phyloP scores from a whole-genome alignment of 768 basidiomycete species.

The Leucocoprinus leucothites region DNA sequence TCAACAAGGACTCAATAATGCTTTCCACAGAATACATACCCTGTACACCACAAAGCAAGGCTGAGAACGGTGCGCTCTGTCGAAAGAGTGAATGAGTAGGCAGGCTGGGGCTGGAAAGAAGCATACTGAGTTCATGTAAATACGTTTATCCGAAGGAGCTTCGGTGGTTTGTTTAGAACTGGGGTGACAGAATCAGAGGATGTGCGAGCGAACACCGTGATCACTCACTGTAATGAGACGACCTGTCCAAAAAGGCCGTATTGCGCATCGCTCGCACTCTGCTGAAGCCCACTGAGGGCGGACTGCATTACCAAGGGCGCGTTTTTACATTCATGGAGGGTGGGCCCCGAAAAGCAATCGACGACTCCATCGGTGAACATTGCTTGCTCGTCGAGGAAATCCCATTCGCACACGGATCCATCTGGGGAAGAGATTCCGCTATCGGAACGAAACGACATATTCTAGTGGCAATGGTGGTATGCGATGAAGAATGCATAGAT shows the following conservation, averaged over 20 bases:
- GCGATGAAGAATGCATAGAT: neutral
- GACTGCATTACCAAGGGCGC: slow-evolving; percentile 52
- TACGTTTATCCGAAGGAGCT: slow-evolving; percentile 40
- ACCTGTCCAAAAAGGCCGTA: slow-evolving; percentile 62
- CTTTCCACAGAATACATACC: slow-evolving; percentile 20
- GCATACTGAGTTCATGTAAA: slow-evolving; percentile 68
- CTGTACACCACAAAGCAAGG: slow-evolving; percentile 75
- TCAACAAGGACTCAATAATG: neutral
- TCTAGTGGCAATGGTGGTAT: neutral
- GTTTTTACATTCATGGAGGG: slow-evolving; percentile 36
- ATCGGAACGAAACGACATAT: neutral
- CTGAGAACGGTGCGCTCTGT: slow-evolving; percentile 73
- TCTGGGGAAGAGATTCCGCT: neutral
- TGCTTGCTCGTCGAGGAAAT: slow-evolving; percentile 24
- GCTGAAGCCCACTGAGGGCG: slow-evolving; percentile 34
- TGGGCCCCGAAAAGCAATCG: slow-evolving; percentile 16
- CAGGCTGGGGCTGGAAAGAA: neutral
- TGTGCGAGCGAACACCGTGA: neutral
- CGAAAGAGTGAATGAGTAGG: neutral
- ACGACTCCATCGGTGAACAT: slow-evolving; percentile 17
- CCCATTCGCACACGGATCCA: slow-evolving; percentile 24
- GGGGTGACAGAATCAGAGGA: neutral
- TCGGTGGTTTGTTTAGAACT: slow-evolving; percentile 33
- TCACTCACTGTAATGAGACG: slow-evolving; percentile 41
- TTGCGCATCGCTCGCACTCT: slow-evolving; percentile 32